phyloP scores from a whole-genome alignment of 2,329 filamentous ascomycete species.

The Trichophyton simii region DNA sequence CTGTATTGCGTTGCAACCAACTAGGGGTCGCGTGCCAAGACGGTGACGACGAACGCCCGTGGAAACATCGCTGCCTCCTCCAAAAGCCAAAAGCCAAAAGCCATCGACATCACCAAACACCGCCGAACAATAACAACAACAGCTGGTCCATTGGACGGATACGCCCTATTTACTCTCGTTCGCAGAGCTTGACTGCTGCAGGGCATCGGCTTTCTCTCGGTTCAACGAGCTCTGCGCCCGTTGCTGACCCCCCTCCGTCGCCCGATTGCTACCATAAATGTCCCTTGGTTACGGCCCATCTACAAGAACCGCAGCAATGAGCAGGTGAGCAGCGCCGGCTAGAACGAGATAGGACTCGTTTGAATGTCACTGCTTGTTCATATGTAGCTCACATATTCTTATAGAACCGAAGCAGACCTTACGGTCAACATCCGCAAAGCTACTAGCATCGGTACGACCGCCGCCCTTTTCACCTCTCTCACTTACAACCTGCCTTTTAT shows the following conservation, averaged over 20 bases:
- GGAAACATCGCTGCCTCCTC: neutral
- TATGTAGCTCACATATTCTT: neutral
- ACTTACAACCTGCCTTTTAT: slow-evolving; percentile 13
- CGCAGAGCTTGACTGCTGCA: neutral
- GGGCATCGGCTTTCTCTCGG: neutral
- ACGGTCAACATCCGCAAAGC: slow-evolving; percentile 56
- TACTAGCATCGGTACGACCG: slow-evolving; percentile 44
- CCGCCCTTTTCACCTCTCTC: slow-evolving; percentile 8
- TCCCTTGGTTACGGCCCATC: slow-evolving; percentile 14
- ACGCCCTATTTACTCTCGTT: neutral
- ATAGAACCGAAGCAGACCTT: slow-evolving; percentile 49
- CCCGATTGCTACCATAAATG: slow-evolving; percentile 7
- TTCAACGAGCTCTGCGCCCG: neutral
- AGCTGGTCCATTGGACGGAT: neutral
- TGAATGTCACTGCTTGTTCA: neutral
- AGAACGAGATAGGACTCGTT: neutral
- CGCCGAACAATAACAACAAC: neutral
- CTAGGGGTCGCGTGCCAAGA: slow-evolving; percentile 1
- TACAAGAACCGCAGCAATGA: slow-evolving; percentile 47
- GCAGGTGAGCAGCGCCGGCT: slow-evolving; percentile 38
- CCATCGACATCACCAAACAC: neutral
- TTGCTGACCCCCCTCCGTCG: neutral
- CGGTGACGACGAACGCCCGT: neutral
- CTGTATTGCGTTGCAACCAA: neutral
- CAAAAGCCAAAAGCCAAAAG: neutral